Evolutionary conservation across 106 monocot genomes (phyloP).

Genomic region (Hemerocallis citrina): DNA sequence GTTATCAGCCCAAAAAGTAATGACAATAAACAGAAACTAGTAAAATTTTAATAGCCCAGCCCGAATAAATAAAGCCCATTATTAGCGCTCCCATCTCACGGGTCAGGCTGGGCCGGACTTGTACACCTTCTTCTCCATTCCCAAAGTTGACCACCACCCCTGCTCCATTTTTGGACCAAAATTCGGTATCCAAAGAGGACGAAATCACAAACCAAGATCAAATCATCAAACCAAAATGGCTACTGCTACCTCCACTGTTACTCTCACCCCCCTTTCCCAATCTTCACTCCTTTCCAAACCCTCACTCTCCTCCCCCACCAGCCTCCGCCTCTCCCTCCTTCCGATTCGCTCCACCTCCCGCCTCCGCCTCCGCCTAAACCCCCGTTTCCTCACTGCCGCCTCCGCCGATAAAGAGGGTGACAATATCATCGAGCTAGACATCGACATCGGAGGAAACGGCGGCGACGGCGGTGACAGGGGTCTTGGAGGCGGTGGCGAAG

Average conservation of each 20-base stretch:
- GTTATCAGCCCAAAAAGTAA: no score
- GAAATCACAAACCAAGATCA: no score
- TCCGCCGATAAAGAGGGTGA: neutral
- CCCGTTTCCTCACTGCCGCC: neutral
- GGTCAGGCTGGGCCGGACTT: no score
- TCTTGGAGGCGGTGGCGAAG: neutral
- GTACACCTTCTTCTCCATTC: no score
- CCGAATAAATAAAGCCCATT: no score
- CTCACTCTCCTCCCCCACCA: neutral
- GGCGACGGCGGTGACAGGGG: neutral
- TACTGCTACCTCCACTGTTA: neutral
- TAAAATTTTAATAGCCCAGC: no score
- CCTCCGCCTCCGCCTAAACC: neutral
- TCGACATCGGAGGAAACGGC: slow-evolving; percentile 1
- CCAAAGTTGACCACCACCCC: no score
- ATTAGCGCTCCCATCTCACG: no score
- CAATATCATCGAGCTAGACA: neutral
- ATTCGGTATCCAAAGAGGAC: no score
- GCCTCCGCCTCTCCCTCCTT: neutral
- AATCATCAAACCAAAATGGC: slow-evolving; percentile 4
- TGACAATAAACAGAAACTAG: no score
- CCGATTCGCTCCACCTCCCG: neutral
- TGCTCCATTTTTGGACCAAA: no score
- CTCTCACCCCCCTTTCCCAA: slow-evolving; percentile 1
- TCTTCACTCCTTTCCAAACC: slow-evolving; percentile 2